These are phyloP conservation scores for Ambrosiella xylebori DNA, from an alignment of 2,329 filamentous ascomycete species.

Conservation along the genomic window DNA sequence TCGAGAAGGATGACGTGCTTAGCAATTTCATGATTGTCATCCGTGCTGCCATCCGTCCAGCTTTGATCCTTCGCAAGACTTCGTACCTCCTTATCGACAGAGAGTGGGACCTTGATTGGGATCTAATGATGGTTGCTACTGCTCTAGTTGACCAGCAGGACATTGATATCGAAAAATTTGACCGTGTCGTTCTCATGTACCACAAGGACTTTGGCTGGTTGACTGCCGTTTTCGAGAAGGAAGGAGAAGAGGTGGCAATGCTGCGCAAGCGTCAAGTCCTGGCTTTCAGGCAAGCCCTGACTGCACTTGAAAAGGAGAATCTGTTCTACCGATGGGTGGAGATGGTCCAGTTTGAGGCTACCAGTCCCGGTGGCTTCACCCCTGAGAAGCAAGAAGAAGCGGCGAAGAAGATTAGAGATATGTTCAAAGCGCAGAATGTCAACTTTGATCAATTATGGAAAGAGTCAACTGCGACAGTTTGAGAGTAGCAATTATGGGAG, in stretches of 20 bases:
- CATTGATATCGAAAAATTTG: slow-evolving; percentile 45
- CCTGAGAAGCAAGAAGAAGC: slow-evolving; percentile 53
- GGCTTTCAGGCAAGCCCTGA: slow-evolving; percentile 60
- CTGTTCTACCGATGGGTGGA: slow-evolving; percentile 89
- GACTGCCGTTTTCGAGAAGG: slow-evolving; percentile 21
- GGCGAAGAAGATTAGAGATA: slow-evolving; percentile 53
- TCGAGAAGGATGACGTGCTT: slow-evolving; percentile 21
- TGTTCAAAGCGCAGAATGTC: slow-evolving; percentile 60
- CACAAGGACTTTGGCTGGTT: slow-evolving; percentile 53
- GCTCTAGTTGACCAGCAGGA: slow-evolving; percentile 45
- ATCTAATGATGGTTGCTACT: slow-evolving; percentile 59
- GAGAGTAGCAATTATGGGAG: background rate
- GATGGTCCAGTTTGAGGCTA: slow-evolving; percentile 74
- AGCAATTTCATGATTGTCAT: slow-evolving; percentile 46
- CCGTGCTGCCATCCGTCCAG: slow-evolving; percentile 48
- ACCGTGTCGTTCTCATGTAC: slow-evolving; percentile 51
- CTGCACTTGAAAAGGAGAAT: slow-evolving; percentile 64
- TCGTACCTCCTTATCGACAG: slow-evolving; percentile 73
- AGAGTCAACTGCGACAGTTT: slow-evolving; percentile 30
- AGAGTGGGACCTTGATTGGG: slow-evolving; percentile 79
- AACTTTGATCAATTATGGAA: slow-evolving; percentile 70
- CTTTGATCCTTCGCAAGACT: slow-evolving; percentile 58
- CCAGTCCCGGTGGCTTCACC: slow-evolving; percentile 61
- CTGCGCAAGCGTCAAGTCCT: slow-evolving; percentile 57
- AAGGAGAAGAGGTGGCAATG: slow-evolving; percentile 48